Percentiles rank a stretch among this genome's conserved stretches.
Evolutionary conservation across 257 asterid genomes (phyloP).

Genomic region (Solanum tacnaense): DNA sequence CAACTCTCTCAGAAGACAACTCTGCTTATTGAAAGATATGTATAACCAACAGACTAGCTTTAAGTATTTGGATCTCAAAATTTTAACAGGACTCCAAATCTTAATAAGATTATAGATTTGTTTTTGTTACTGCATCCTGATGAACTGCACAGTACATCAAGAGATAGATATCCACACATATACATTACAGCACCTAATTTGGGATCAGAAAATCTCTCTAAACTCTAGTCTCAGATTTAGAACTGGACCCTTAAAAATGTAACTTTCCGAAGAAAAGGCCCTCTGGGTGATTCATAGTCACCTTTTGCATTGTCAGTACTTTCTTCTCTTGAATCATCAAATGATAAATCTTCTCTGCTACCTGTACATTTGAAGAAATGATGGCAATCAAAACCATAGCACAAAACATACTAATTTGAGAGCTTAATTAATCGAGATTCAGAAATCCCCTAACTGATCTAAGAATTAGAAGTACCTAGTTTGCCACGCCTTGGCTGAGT

Average conservation of each 20-base stretch:
- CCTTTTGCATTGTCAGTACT: slow-evolving; percentile 19
- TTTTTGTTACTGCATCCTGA: background rate
- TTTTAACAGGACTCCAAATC: background rate
- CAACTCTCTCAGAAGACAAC: background rate
- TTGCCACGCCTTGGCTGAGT: slow-evolving; percentile 52
- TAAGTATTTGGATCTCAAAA: background rate
- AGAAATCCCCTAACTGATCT: background rate
- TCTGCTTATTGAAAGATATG: background rate
- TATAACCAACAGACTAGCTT: background rate
- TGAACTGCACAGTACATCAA: background rate
- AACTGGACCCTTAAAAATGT: slow-evolving; percentile 18
- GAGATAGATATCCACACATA: background rate
- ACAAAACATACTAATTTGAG: background rate
- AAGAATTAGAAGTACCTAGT: slow-evolving; percentile 31
- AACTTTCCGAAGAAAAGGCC: slow-evolving; percentile 24
- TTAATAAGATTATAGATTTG: background rate
- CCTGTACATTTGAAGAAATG: slow-evolving; percentile 28
- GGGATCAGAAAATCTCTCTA: slow-evolving; percentile 27
- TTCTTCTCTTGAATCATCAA: slow-evolving; percentile 53
- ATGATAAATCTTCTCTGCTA: slow-evolving; percentile 51
- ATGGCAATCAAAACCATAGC: background rate
- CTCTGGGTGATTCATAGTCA: slow-evolving; percentile 25
- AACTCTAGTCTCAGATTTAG: slow-evolving; percentile 25
- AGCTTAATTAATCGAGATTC: background rate
- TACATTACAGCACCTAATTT: slow-evolving; percentile 44